Conservation (phyloP, 2,329 filamentous ascomycete species). For the Cladosporium sp. region DNA sequence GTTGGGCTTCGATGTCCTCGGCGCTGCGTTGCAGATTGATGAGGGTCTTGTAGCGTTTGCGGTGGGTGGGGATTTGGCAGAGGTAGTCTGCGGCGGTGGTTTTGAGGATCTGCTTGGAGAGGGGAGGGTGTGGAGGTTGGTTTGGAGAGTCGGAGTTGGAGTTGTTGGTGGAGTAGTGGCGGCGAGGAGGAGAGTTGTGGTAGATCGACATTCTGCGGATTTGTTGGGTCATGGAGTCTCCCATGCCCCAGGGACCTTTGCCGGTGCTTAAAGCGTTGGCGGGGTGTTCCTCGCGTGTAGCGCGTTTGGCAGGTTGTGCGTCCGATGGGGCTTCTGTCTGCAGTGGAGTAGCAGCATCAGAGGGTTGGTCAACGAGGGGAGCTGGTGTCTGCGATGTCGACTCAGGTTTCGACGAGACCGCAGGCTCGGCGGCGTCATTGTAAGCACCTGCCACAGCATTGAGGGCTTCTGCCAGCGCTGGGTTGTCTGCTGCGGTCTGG, state of each 20-base stretch:
- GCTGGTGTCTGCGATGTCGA: not conserved
- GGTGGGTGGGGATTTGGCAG: constrained; percentile 7
- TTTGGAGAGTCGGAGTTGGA: not conserved
- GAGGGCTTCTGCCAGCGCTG: constrained; percentile 1
- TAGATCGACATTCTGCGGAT: constrained; percentile 22
- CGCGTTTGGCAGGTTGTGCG: not conserved
- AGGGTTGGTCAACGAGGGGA: not conserved
- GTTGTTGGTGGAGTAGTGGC: constrained; percentile 10
- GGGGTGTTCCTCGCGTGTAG: not conserved
- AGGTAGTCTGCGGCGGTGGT: constrained; percentile 30
- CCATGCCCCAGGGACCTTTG: not conserved
- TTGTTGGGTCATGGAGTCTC: not conserved
- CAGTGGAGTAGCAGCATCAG: not conserved
- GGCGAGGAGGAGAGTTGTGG: not conserved
- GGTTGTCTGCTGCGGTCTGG: constrained; percentile 12
- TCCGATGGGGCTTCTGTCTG: not conserved
- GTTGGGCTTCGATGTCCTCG: not conserved
- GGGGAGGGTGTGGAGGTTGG: not conserved
- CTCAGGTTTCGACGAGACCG: not conserved
- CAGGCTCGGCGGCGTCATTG: not conserved
- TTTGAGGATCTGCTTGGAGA: constrained; percentile 12
- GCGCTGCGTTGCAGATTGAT: constrained; percentile 1
- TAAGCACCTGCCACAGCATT: constrained; percentile 4
- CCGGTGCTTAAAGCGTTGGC: not conserved
- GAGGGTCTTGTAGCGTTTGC: constrained; percentile 17